Conservation (phyloP, 108 stramenopile species). For the Conticribra weissflogii region DNA sequence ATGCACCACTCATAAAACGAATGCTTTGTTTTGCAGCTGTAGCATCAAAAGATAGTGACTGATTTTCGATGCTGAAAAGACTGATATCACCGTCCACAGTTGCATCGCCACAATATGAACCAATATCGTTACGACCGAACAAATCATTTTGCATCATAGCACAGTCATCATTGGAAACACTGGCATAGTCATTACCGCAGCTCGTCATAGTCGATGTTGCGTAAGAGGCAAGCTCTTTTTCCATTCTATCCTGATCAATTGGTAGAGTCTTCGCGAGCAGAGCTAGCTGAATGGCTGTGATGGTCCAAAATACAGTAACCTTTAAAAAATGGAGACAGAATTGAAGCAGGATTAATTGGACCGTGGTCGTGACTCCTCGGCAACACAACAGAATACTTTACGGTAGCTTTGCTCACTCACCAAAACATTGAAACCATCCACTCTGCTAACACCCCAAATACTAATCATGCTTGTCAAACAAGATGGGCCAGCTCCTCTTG, state of each 20-base stretch:
- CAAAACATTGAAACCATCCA: conserved; percentile 59
- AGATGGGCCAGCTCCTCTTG: conserved; percentile 66
- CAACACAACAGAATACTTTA: conserved; percentile 3
- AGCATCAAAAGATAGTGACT: conserved; percentile 61
- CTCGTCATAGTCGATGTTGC: conserved; percentile 37
- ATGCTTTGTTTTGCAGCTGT: conserved; percentile 49
- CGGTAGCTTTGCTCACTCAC: conserved; percentile 14
- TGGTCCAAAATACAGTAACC: conserved; percentile 61
- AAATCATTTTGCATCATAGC: neutral
- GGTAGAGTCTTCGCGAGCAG: conserved; percentile 62
- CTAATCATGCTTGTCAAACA: conserved; percentile 54
- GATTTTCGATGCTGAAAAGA: conserved; percentile 61
- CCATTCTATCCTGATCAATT: conserved; percentile 71
- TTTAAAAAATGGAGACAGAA: neutral
- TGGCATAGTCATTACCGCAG: neutral
- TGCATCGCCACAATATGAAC: conserved; percentile 1
- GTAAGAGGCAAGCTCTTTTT: conserved; percentile 59
- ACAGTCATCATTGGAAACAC: neutral
- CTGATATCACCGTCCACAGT: conserved; percentile 33
- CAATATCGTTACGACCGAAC: neutral
- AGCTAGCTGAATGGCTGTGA: conserved; percentile 55
- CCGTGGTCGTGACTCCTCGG: no score
- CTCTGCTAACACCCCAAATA: conserved; percentile 44
- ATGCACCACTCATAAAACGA: conserved; percentile 52
- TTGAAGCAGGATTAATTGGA: no score